Conservation (phyloP, 2,329 filamentous ascomycete genomes). For the Alternaria sp. region DNA sequence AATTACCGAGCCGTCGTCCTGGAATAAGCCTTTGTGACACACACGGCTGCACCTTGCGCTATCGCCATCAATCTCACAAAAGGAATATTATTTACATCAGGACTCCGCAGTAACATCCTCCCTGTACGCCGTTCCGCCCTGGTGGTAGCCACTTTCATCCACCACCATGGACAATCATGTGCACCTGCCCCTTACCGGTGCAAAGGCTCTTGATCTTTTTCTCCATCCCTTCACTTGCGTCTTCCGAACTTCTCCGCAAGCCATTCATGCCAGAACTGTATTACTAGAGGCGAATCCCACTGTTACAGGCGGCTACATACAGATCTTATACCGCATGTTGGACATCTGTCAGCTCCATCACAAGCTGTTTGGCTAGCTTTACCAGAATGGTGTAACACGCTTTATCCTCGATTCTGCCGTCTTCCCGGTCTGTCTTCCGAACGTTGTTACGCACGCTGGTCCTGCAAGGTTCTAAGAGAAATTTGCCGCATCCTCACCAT, state of each 20-base stretch:
- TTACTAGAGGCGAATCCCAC: conserved; percentile 32
- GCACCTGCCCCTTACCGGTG: not conserved
- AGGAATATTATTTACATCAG: conserved; percentile 30
- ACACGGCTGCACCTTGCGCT: conserved; percentile 28
- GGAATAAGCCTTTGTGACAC: conserved; percentile 31
- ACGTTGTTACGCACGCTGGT: conserved; percentile 25
- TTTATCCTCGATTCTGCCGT: conserved; percentile 17
- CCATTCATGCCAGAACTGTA: conserved; percentile 14
- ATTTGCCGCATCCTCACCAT: conserved; percentile 1
- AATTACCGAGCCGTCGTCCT: conserved; percentile 31
- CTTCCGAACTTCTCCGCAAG: conserved; percentile 40
- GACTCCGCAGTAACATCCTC: conserved; percentile 17
- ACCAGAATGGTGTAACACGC: conserved; percentile 8
- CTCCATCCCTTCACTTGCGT: not conserved
- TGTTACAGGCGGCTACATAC: conserved; percentile 28
- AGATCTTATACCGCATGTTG: conserved; percentile 9
- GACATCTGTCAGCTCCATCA: not conserved
- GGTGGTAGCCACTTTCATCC: conserved; percentile 9
- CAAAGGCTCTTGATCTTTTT: not conserved
- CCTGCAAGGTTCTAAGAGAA: conserved; percentile 1
- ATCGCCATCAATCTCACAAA: conserved; percentile 35
- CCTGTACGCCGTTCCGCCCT: conserved; percentile 21
- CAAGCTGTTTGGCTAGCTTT: conserved; percentile 1
- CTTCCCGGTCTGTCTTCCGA: conserved; percentile 13
- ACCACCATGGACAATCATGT: not conserved